Evolutionary conservation across 2,329 filamentous ascomycete genomes (phyloP).

Genomic region (Graphium sp.): DNA sequence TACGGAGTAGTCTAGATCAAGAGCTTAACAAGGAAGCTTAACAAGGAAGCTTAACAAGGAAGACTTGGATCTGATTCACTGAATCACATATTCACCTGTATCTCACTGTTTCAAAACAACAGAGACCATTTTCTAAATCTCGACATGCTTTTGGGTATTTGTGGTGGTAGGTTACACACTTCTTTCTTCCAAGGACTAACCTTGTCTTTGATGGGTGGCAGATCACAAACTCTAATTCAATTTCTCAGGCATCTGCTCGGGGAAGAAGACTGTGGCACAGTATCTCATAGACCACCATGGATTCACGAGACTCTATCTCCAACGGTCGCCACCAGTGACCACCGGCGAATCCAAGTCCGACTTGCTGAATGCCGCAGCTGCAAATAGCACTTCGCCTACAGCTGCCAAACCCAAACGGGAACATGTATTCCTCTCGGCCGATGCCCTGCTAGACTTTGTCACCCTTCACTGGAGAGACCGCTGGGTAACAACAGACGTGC

Average conservation of each 20-base stretch:
- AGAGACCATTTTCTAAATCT: too few species aligned
- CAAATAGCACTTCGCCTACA: conserved; percentile 2
- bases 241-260: conserved; percentile 67
- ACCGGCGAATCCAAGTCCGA: conserved; percentile 24
- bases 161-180: conserved; percentile 37
- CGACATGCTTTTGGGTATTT: conserved; percentile 68
- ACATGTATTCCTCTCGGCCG: conserved; percentile 40
- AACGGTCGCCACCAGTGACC: conserved; percentile 37
- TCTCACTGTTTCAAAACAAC: too few species aligned
- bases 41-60: neutral
- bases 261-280: conserved; percentile 77
- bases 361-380: neutral
- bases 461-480: conserved; percentile 68
- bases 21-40: neutral
- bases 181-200: conserved; percentile 1
- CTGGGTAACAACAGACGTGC: conserved; percentile 77
- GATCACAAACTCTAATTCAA: conserved; percentile 6
- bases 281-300: conserved; percentile 74
- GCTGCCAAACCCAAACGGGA: conserved; percentile 4
- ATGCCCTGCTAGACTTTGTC: conserved; percentile 65
- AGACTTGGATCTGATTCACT: too few species aligned
- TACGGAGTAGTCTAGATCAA: neutral
- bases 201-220: too few species aligned
- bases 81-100: too few species aligned
- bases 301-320: conserved; percentile 58